phyloP scores from a whole-genome alignment of 1,139 yeast genomes.

The Suhomyces yuchorum region DNA sequence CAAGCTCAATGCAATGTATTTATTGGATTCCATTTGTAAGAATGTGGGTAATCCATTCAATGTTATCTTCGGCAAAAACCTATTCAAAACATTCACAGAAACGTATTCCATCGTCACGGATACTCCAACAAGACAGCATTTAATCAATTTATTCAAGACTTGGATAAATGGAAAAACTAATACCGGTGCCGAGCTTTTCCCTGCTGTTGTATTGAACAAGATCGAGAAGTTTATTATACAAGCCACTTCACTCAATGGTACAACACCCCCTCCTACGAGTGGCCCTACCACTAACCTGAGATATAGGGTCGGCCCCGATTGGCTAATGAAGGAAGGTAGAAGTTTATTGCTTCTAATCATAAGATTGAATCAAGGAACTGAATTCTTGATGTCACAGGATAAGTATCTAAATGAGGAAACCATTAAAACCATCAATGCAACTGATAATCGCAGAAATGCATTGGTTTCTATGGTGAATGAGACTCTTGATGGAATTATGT shows the following conservation, averaged over 20 bases:
- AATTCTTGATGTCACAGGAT: neutral
- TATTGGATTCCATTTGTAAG: constrained; percentile 47
- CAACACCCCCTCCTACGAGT: constrained; percentile 10
- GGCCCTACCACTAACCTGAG: constrained; percentile 2
- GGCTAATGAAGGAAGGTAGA: constrained; percentile 26
- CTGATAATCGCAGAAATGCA: constrained; percentile 30
- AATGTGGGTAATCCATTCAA: constrained; percentile 50
- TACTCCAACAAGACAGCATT: constrained; percentile 37
- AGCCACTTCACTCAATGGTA: constrained; percentile 33
- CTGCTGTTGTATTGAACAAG: constrained; percentile 28
- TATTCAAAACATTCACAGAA: constrained; percentile 40
- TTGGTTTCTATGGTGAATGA: constrained; percentile 36
- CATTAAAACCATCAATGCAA: constrained; percentile 17
- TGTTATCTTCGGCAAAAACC: constrained; percentile 35
- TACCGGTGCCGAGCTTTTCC: constrained; percentile 42
- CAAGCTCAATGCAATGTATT: constrained; percentile 41
- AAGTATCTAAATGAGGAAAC: constrained; percentile 11
- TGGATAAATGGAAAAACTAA: constrained; percentile 39
- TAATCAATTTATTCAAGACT: constrained; percentile 44
- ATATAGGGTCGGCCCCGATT: constrained; percentile 20
- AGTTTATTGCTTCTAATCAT: constrained; percentile 25
- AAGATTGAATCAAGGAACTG: constrained; percentile 18
- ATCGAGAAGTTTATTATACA: constrained; percentile 45
- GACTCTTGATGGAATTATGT: constrained; percentile 29
- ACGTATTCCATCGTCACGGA: constrained; percentile 44